Conservation (phyloP, 2,329 filamentous ascomycete species). For the Xylaria sp. region DNA sequence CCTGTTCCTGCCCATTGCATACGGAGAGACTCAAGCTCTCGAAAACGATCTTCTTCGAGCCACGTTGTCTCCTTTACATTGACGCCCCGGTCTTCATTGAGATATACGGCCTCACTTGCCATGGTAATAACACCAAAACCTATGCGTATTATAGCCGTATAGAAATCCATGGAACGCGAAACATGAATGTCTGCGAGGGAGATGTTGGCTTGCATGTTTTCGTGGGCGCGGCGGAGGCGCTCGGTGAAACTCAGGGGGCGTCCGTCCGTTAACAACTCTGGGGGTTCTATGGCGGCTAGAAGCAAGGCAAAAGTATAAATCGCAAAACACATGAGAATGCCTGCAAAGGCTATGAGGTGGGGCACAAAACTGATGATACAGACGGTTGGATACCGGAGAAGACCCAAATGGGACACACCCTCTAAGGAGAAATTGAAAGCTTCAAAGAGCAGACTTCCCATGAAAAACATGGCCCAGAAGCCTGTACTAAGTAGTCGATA, state of each 20-base stretch:
- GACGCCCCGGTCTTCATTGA: slow-evolving; percentile 87
- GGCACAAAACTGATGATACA: slow-evolving; percentile 96
- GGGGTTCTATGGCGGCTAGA: slow-evolving; percentile 77
- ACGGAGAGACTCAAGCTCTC: slow-evolving; percentile 75
- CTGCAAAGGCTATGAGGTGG: slow-evolving; percentile 85
- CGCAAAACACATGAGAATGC: slow-evolving; percentile 77
- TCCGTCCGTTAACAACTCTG: slow-evolving; percentile 56
- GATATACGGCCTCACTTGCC: slow-evolving; percentile 93
- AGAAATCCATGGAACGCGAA: slow-evolving; percentile 92
- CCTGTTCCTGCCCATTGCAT: slow-evolving; percentile 63
- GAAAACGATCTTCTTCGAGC: slow-evolving; percentile 87
- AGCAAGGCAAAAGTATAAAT: slow-evolving; percentile 84
- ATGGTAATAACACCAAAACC: slow-evolving; percentile 92
- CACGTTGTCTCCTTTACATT: slow-evolving; percentile 83
- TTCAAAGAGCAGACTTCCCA: slow-evolving; percentile 85
- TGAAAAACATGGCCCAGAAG: slow-evolving; percentile 91
- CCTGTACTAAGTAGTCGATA: slow-evolving; percentile 88
- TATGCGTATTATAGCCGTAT: slow-evolving; percentile 85
- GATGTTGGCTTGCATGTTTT: slow-evolving; percentile 91
- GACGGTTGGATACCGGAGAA: slow-evolving; percentile 90
- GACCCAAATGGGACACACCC: slow-evolving; percentile 69
- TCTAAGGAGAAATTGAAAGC: slow-evolving; percentile 71
- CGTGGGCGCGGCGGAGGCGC: slow-evolving; percentile 77
- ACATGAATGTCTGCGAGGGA: slow-evolving; percentile 84
- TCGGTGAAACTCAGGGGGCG: slow-evolving; percentile 61